phyloP scores from a whole-genome alignment of 148 eudicot genomes.

The Rhododendron kiyosumense region DNA sequence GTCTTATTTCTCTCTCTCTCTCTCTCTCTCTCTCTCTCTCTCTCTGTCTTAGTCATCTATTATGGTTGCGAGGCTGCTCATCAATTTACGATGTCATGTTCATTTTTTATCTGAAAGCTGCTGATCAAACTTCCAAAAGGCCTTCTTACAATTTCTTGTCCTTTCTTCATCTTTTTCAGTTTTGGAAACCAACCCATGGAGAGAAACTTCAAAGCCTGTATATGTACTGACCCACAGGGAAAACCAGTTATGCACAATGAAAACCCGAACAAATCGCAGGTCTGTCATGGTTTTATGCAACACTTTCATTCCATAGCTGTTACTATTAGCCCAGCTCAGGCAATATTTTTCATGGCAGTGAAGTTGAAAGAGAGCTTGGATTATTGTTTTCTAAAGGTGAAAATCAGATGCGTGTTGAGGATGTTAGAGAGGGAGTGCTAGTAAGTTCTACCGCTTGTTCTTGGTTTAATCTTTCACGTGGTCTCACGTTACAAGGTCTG shows the following conservation, averaged over 20 bases:
- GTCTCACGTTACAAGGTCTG: not conserved
- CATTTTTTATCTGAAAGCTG: not conserved
- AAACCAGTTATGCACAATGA: conserved; percentile 95
- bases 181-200: conserved; percentile 91
- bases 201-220: conserved; percentile 76
- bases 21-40: not conserved
- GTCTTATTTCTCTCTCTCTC: no score
- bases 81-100: not conserved
- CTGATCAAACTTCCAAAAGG: not conserved
- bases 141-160: not conserved
- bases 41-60: not conserved
- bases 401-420: conserved; percentile 93
- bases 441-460: conserved; percentile 43
- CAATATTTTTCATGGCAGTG: conserved; percentile 43
- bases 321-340: conserved; percentile 13
- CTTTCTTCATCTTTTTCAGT: conserved; percentile 33
- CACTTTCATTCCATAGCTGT: not conserved
- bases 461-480: not conserved
- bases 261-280: conserved; percentile 88
- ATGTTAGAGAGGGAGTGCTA: conserved; percentile 86
- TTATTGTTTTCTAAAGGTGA: conserved; percentile 68
- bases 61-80: not conserved
- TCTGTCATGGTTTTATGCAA: conserved; percentile 13
- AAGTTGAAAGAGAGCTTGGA: conserved; percentile 94
- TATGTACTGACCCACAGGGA: conserved; percentile 87